These are phyloP conservation scores for Periconia sp. DNA, from an alignment of 2,329 filamentous ascomycete species.

Conservation along the genomic window DNA sequence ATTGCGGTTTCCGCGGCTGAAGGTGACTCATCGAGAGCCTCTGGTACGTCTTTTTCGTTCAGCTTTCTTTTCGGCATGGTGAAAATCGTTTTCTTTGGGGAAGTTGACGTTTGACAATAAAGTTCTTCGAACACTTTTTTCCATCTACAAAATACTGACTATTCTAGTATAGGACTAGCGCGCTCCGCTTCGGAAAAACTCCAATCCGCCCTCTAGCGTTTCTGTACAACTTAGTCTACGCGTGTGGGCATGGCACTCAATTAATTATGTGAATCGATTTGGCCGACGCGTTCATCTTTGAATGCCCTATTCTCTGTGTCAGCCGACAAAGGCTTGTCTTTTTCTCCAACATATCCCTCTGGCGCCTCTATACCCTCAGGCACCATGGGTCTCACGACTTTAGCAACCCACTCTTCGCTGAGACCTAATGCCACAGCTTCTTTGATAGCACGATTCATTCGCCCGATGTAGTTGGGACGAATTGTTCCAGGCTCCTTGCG, in stretches of 20 bases:
- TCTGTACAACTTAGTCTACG: neutral
- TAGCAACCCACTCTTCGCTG: neutral
- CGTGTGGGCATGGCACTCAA: too few species aligned
- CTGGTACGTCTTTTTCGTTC: conserved; percentile 51
- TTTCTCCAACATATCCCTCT: conserved; percentile 6
- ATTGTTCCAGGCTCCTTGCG: neutral
- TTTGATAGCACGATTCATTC: conserved; percentile 1
- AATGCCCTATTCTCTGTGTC: neutral
- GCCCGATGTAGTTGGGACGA: neutral
- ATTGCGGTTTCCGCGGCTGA: conserved; percentile 12
- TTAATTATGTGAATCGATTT: neutral
- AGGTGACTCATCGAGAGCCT: conserved; percentile 27
- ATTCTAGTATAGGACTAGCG: neutral
- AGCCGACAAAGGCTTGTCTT: neutral
- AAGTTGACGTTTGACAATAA: neutral
- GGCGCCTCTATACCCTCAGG: conserved; percentile 2
- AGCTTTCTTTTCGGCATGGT: conserved; percentile 51
- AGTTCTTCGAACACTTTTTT: neutral
- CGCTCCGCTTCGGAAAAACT: conserved; percentile 1
- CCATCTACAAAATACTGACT: neutral
- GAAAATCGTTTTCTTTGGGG: neutral
- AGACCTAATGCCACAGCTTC: conserved; percentile 3
- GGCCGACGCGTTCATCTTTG: neutral
- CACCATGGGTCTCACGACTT: neutral
- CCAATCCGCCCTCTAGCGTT: neutral